Conservation (phyloP, 2,329 filamentous ascomycete species). For the Xylariales sp. region DNA sequence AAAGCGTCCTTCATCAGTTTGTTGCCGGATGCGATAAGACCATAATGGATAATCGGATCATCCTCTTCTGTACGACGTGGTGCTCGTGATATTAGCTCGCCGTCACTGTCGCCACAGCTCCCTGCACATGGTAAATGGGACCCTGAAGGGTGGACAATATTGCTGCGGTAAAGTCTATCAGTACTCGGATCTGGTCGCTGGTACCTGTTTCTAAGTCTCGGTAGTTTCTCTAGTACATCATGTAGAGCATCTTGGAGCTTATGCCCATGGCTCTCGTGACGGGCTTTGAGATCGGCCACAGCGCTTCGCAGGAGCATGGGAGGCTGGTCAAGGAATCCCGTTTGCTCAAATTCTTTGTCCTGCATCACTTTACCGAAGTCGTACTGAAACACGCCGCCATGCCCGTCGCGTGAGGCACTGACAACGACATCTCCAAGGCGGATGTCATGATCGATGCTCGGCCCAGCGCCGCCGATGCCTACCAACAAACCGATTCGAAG, state of each 20-base stretch:
- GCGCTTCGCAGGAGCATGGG: constrained; percentile 2
- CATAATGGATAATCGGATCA: constrained; percentile 26
- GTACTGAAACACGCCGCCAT: constrained; percentile 24
- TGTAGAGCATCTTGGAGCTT: constrained; percentile 23
- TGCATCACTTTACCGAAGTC: constrained; percentile 23
- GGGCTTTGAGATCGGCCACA: constrained; percentile 19
- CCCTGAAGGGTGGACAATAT: constrained; percentile 6
- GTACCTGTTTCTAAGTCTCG: constrained; percentile 17
- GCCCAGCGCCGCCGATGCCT: constrained; percentile 25
- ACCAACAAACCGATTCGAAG: constrained; percentile 25
- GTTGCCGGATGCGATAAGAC: constrained; percentile 28
- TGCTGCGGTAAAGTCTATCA: constrained; percentile 22
- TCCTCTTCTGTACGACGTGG: constrained; percentile 9
- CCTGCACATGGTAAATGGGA: constrained; percentile 3
- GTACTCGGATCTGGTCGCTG: constrained; percentile 14
- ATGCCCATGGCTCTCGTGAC: constrained; percentile 13
- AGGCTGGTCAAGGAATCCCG: constrained; percentile 9
- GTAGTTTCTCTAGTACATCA: constrained; percentile 21
- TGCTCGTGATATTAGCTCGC: background rate
- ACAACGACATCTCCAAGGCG: constrained; percentile 28
- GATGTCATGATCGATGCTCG: constrained; percentile 24
- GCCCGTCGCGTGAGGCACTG: constrained; percentile 13
- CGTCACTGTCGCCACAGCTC: constrained; percentile 2
- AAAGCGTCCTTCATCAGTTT: constrained; percentile 22
- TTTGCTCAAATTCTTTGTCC: constrained; percentile 11